These are phyloP conservation scores for Pichia sp. DNA, from an alignment of 1,139 yeast species.

Conservation along the genomic window DNA sequence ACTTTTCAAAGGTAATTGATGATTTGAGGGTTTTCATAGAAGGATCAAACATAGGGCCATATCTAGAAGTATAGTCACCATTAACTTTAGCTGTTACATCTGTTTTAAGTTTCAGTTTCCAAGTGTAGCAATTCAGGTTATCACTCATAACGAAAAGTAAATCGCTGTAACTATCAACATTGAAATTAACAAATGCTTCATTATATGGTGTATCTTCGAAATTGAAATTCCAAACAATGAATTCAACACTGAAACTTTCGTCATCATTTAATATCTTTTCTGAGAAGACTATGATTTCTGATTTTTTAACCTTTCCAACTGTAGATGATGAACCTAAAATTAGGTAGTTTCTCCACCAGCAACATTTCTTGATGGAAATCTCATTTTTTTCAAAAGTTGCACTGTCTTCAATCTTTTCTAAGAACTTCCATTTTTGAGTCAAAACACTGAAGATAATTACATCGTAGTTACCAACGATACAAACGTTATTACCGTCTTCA, in stretches of 20 bases:
- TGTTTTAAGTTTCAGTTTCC: conserved; percentile 25
- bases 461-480: conserved; percentile 35
- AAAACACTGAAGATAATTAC: conserved; percentile 32
- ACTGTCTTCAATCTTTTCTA: conserved; percentile 28
- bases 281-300: conserved; percentile 30
- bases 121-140: conserved; percentile 32
- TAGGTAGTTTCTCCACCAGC: conserved; percentile 34
- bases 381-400: conserved; percentile 27
- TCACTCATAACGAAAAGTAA: conserved; percentile 33
- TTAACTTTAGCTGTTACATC: conserved; percentile 1
- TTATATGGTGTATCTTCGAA: conserved; percentile 28
- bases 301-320: conserved; percentile 20
- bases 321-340: conserved; percentile 25
- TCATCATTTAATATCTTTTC: conserved; percentile 20
- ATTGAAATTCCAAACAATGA: conserved; percentile 33
- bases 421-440: conserved; percentile 35
- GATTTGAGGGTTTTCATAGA: conserved; percentile 6
- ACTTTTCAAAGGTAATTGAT: conserved; percentile 24
- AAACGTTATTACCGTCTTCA: conserved; percentile 36
- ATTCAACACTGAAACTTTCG: conserved; percentile 26
- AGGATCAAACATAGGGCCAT: conserved; percentile 4
- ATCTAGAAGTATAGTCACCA: conserved; percentile 8
- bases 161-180: conserved; percentile 28
- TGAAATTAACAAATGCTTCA: conserved; percentile 30
- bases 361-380: conserved; percentile 28